A percentile compares a stretch with the other conserved stretches of the same genome.
These are phyloP conservation scores for Cystofilobasidium ferigula DNA, from an alignment of 768 basidiomycete species.

Conservation along the genomic window DNA sequence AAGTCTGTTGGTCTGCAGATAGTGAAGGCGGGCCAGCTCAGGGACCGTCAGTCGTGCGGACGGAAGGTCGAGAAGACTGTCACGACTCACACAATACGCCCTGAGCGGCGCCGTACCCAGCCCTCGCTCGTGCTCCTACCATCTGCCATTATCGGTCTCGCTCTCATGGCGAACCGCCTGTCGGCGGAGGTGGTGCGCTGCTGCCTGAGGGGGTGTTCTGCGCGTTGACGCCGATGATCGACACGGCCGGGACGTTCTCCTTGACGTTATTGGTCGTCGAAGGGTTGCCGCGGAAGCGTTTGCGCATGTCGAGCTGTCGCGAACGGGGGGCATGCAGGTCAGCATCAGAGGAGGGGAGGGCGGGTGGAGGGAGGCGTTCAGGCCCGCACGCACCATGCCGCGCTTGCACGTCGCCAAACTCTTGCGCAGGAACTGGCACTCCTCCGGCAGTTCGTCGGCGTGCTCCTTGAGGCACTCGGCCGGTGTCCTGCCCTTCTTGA, in stretches of 20 bases:
- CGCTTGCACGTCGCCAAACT: conserved; percentile 85
- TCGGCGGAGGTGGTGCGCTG: background rate
- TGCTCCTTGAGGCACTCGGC: conserved; percentile 65
- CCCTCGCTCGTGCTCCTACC: no score
- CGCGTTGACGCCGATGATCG: conserved; percentile 21
- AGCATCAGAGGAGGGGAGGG: background rate
- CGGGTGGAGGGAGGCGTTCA: background rate
- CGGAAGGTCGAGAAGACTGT: no score
- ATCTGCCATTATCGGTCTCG: no score
- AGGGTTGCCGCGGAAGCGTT: conserved; percentile 61
- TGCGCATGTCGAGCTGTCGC: conserved; percentile 67
- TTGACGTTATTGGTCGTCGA: conserved; percentile 23
- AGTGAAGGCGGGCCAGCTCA: no score
- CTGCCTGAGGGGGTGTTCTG: background rate
- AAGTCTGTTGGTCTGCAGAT: no score
- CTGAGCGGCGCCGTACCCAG: no score
- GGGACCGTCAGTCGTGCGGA: no score
- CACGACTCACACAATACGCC: no score
- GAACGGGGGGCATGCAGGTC: background rate
- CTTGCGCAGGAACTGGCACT: conserved; percentile 65
- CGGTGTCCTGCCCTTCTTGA: conserved; percentile 64
- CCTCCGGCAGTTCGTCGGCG: conserved; percentile 61
- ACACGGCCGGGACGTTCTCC: conserved; percentile 14
- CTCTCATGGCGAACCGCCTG: no score
- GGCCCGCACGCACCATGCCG: conserved; percentile 55